A percentile compares a stretch with the other conserved stretches of the same genome.
Evolutionary conservation across 805 yeast species (phyloP).

Genomic region (Scheffersomyces stipitis): DNA sequence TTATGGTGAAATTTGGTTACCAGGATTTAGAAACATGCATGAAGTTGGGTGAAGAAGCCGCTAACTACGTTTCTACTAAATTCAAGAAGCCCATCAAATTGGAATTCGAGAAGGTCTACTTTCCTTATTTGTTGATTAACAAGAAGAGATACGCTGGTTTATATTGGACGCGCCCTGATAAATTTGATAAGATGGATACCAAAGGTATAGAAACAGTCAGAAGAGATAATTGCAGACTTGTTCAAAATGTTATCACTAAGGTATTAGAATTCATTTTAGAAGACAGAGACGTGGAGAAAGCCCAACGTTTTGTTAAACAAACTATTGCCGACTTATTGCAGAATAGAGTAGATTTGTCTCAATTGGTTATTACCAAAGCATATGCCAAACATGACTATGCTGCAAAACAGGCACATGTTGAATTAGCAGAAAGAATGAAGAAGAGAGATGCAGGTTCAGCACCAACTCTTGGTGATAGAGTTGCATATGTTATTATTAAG

Average conservation of each 20-base stretch:
- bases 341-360: conserved; percentile 89
- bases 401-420: conserved; percentile 96
- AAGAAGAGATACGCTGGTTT: conserved; percentile 97
- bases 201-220: conserved; percentile 98
- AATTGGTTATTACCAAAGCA: conserved; percentile 90
- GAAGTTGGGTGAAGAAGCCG: conserved; percentile 94
- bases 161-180: conserved; percentile 92
- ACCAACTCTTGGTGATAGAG: conserved; percentile 96
- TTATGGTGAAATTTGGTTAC: conserved; percentile 95
- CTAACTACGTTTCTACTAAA: conserved; percentile 74
- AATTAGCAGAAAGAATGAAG: conserved; percentile 91
- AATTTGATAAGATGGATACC: conserved; percentile 95
- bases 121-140: conserved; percentile 89
- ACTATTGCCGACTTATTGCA: conserved; percentile 89
- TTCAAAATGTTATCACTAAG: conserved; percentile 90
- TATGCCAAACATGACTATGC: conserved; percentile 87
- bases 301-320: conserved; percentile 79
- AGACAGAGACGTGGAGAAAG: conserved; percentile 82
- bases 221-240: conserved; percentile 94
- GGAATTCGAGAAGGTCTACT: conserved; percentile 96
- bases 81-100: conserved; percentile 87
- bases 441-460: conserved; percentile 98
- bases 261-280: conserved; percentile 83
- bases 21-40: conserved; percentile 78
- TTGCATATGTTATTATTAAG: conserved; percentile 89